Evolutionary conservation across 2,329 filamentous ascomycete species (phyloP), one percentile per base, ranked within the genome.

Genomic region (Colletotrichum lentis): DNA sequence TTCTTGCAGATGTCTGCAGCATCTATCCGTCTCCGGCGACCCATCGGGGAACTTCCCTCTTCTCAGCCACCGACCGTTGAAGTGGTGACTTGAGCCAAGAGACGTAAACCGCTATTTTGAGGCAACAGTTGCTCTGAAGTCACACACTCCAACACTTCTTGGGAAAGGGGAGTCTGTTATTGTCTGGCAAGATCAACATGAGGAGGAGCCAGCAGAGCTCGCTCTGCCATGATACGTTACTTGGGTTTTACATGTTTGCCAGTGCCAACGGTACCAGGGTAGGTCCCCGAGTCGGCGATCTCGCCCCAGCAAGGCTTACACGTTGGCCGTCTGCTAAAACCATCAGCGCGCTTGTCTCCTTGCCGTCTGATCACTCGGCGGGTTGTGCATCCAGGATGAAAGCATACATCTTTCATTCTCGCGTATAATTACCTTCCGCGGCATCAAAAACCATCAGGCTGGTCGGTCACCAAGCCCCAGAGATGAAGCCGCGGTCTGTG

Each of bases 181-280:
- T 22, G 5, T 16, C 39, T 20, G 44, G 18, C 55, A 39, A 57
- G 11, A 20, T 24, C n/a, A n/a, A 18, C 55, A 46, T 24, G 5
- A 31, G 18, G 50, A 5, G 37, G 39, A 50, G 22, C 22, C 41
- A 11, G 43, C 12, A 16, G 14, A 54, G 22, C n/a, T 46, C 3
- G 31, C 49, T 35, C 50, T 37, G 14, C n/a, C 31, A 58, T 58
- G 41, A 58, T 31, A 58, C 55, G 55, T 58, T 58, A 58, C 55
- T 58, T 47, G 27, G 10, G 43, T n/a, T n/a, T 12, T 47, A 14
- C 18, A 31, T 37, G 55, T 43, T 58, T 47, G 43, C 12, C 43
- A 47, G 31, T 35, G 31, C 7, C 8, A 35, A 35, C 31, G 8
- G n/a, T 35, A n/a, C 20, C 12, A 35, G 12, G 8, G 27, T 6